These are phyloP conservation scores for Chlamydomonas urium DNA, from an alignment of 139 green algal genomes.

Conservation along the genomic window DNA sequence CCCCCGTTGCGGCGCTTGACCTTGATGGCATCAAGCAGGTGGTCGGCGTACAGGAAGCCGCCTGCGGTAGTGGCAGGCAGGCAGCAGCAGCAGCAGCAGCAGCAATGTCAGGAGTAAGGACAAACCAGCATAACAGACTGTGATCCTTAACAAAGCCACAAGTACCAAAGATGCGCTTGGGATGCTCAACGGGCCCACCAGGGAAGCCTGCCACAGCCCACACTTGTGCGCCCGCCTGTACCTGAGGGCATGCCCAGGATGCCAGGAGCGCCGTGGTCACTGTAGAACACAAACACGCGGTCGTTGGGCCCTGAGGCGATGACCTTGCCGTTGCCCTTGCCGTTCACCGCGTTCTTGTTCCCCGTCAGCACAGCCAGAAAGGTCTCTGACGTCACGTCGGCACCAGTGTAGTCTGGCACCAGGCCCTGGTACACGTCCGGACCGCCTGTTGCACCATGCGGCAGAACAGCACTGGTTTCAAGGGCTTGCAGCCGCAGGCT, in stretches of 20 bases:
- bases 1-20: slow-evolving; percentile 49
- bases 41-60: slow-evolving; percentile 82
- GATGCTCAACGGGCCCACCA: no score
- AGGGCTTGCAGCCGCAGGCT: no score
- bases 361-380: slow-evolving; percentile 82
- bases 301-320: slow-evolving; percentile 66
- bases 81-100: no score
- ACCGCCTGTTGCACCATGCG: slow-evolving; percentile 43
- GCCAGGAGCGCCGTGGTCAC: slow-evolving; percentile 72
- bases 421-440: slow-evolving; percentile 82
- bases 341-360: slow-evolving; percentile 3
- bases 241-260: slow-evolving; percentile 88
- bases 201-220: no score
- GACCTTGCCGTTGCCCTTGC: slow-evolving; percentile 36
- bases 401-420: slow-evolving; percentile 78
- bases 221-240: no score
- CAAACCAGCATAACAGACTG: no score
- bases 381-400: slow-evolving; percentile 71
- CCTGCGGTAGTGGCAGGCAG: no score
- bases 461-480: no score
- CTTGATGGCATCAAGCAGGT: slow-evolving; percentile 68
- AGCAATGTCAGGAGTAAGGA: no score
- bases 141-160: no score
- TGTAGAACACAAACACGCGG: slow-evolving; percentile 82
- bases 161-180: no score